Conservation (phyloP, 495 filamentous ascomycete species). For the Aspergillus wentii region DNA sequence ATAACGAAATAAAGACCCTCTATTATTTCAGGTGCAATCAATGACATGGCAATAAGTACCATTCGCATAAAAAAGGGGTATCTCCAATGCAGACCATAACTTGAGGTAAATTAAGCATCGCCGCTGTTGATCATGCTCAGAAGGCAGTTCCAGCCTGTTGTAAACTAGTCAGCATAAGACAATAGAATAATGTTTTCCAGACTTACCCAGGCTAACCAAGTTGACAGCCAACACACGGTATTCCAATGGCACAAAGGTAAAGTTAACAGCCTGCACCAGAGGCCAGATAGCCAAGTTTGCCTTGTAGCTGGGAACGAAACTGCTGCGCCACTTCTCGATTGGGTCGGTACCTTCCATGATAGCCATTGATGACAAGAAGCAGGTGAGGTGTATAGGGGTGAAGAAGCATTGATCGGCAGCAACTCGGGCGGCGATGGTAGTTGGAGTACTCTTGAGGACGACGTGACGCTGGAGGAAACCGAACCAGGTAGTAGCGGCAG, state of each 20-base stretch:
- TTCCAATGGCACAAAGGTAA: conserved; percentile 82
- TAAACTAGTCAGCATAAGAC: conserved; percentile 17
- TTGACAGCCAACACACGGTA: conserved; percentile 88
- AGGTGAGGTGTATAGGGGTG: conserved; percentile 71
- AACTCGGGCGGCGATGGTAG: conserved; percentile 77
- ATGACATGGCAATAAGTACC: conserved; percentile 1
- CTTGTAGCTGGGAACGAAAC: conserved; percentile 63
- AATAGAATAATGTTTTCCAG: not conserved
- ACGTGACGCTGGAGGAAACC: conserved; percentile 68
- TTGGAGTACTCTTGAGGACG: conserved; percentile 55
- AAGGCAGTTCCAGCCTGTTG: conserved; percentile 91
- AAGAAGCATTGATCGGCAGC: conserved; percentile 82
- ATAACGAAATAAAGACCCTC: too few relatives aligned
- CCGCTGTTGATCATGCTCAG: conserved; percentile 77
- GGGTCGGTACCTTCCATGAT: conserved; percentile 75
- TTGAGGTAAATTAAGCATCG: conserved; percentile 20
- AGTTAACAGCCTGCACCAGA: conserved; percentile 83
- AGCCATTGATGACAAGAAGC: conserved; percentile 84
- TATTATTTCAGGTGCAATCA: too few relatives aligned
- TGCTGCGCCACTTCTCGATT: conserved; percentile 62
- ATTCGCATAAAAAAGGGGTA: conserved; percentile 16
- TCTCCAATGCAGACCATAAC: conserved; percentile 10
- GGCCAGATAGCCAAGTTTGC: conserved; percentile 95
- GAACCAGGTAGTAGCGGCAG: conserved; percentile 88
- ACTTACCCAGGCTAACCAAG: conserved; percentile 67